Conservation (phyloP, 257 asterid species). For the Leptodermis oblonga region DNA sequence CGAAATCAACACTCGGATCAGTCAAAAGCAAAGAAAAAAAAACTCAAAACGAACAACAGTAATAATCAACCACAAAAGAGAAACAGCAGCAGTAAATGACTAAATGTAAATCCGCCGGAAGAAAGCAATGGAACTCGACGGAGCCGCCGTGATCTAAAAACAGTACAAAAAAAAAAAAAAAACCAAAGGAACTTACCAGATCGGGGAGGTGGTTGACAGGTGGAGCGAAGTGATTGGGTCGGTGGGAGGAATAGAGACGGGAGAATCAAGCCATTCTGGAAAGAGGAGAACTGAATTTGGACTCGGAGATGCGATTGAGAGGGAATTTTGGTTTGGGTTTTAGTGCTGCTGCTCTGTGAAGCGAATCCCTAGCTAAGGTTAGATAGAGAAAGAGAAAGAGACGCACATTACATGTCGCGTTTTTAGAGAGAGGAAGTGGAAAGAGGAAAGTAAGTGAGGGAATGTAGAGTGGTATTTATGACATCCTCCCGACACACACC, state of each 20-base stretch:
- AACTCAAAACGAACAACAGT: not conserved
- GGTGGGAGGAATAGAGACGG: slow-evolving; percentile 3
- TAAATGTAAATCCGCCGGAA: not conserved
- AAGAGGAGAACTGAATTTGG: no score
- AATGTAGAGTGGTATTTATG: slow-evolving; percentile 12
- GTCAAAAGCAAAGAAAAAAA: not conserved
- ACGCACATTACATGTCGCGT: not conserved
- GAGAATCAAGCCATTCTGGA: slow-evolving; percentile 29
- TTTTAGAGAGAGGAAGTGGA: slow-evolving; percentile 34
- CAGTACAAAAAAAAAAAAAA: not conserved
- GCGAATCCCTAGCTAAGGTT: not conserved
- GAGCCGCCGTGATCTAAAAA: slow-evolving; percentile 23
- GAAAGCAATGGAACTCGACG: not conserved
- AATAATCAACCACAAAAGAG: not conserved
- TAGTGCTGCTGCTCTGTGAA: not conserved
- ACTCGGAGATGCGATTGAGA: slow-evolving; percentile 3
- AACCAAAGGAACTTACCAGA: slow-evolving; percentile 20
- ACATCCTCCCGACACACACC: slow-evolving; percentile 27
- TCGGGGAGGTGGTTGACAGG: slow-evolving; percentile 16
- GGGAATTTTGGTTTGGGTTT: not conserved
- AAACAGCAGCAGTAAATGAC: not conserved
- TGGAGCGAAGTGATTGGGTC: slow-evolving; percentile 17
- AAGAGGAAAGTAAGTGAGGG: slow-evolving; percentile 18
- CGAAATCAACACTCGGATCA: slow-evolving; percentile 8
- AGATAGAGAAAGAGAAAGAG: slow-evolving; percentile 1